Conservation (phyloP, 345 rosid genomes). For the Psidium friedrichsthalianum region DNA sequence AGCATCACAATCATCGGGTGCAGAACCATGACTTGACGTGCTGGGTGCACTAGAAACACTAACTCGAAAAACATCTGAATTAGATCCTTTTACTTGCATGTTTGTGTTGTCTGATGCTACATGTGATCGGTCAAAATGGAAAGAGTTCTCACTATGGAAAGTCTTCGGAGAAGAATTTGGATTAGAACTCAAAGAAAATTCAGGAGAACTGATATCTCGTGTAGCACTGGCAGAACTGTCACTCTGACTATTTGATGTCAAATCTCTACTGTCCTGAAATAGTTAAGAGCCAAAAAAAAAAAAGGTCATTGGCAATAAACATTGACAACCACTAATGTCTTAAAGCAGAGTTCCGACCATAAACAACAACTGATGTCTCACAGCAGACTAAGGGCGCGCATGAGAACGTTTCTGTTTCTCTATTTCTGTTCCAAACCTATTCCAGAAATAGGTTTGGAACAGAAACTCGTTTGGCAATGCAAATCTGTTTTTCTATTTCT, state of each 20-base stretch:
- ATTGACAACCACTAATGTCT: neutral
- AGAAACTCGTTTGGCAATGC: too few species aligned
- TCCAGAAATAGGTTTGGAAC: too few species aligned
- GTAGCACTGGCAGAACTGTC: slow-evolving; percentile 68
- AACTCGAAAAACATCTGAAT: slow-evolving; percentile 85
- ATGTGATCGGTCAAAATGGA: slow-evolving; percentile 72
- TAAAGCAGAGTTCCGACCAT: neutral
- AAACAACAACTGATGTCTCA: neutral
- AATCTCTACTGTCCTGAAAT: slow-evolving; percentile 81
- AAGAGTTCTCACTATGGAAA: slow-evolving; percentile 44
- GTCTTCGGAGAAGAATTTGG: slow-evolving; percentile 44
- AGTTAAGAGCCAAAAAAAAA: neutral
- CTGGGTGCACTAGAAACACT: slow-evolving; percentile 96
- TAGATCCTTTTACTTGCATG: slow-evolving; percentile 79
- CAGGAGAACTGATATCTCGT: slow-evolving; percentile 58
- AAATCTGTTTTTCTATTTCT: too few species aligned
- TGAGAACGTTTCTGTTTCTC: too few species aligned
- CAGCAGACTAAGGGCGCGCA: too few species aligned
- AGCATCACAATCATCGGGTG: slow-evolving; percentile 93
- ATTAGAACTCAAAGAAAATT: slow-evolving; percentile 37
- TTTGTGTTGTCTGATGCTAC: slow-evolving; percentile 68
- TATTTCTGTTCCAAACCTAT: too few species aligned
- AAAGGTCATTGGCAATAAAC: neutral
- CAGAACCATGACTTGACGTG: slow-evolving; percentile 95
- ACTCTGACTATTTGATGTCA: slow-evolving; percentile 74